A percentile compares a stretch with the other conserved stretches of the same genome.
Evolutionary conservation across 192 early-diverging fungal genomes (phyloP).

Genomic region (Coemansia sp.): DNA sequence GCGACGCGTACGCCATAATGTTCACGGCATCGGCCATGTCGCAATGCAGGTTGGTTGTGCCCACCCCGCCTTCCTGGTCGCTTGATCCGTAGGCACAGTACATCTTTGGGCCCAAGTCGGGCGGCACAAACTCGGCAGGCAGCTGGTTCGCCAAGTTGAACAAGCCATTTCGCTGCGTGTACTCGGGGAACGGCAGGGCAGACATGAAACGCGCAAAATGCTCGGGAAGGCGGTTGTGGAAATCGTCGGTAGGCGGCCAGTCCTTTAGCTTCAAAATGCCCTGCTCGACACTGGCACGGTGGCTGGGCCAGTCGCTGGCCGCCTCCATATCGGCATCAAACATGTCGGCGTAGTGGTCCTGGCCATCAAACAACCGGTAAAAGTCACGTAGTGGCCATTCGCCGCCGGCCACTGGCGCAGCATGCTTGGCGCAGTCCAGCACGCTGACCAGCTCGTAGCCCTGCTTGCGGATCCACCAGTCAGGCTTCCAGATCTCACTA

Average conservation of each 20-base stretch:
- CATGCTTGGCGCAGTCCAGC: conserved; percentile 46
- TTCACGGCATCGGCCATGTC: conserved; percentile 79
- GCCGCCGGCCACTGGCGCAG: conserved; percentile 3
- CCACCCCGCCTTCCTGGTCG: conserved; percentile 44
- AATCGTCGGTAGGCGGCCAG: conserved; percentile 61
- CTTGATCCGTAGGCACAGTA: conserved; percentile 65
- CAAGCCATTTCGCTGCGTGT: conserved; percentile 49
- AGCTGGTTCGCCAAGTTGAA: conserved; percentile 58
- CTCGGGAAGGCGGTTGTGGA: conserved; percentile 47
- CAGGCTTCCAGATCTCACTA: conserved; percentile 16
- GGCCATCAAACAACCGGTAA: conserved; percentile 49
- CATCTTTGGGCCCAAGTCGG: conserved; percentile 72
- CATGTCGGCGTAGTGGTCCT: conserved; percentile 9
- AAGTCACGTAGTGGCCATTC: conserved; percentile 39
- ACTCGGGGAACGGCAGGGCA: conserved; percentile 52
- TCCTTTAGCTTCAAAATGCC: conserved; percentile 54
- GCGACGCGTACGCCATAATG: conserved; percentile 57
- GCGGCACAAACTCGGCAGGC: conserved; percentile 51
- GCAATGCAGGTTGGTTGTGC: conserved; percentile 71
- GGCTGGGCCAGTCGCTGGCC: conserved; percentile 11
- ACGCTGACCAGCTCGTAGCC: conserved; percentile 49
- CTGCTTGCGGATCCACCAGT: conserved; percentile 24
- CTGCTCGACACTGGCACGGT: conserved; percentile 1
- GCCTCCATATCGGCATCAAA: conserved; percentile 4
- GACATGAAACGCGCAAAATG: conserved; percentile 55